Conservation (phyloP, 2,329 filamentous ascomycete species). For the Alternaria sp. region DNA sequence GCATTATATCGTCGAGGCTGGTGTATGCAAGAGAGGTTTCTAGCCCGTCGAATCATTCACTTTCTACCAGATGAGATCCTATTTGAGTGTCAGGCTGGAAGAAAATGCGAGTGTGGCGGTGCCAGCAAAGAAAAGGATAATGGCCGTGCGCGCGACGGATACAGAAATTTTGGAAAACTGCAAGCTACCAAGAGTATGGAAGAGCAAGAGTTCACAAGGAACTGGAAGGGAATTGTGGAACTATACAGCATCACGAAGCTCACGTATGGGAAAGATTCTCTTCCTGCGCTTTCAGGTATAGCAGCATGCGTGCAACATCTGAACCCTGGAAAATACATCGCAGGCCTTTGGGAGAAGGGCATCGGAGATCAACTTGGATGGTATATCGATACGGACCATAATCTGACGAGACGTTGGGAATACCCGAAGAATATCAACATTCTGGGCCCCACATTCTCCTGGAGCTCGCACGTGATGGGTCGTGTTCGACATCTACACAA, state of each 20-base stretch:
- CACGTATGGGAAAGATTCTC: background rate
- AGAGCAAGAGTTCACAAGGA: fast-evolving
- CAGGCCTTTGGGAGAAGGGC: background rate
- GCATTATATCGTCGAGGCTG: too few species aligned
- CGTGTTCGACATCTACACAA: too few species aligned
- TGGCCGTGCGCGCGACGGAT: too few species aligned
- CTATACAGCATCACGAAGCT: background rate
- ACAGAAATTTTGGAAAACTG: background rate
- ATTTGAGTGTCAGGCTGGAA: background rate
- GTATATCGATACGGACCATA: too few species aligned
- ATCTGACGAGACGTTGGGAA: background rate
- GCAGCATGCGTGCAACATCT: background rate
- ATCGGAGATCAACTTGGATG: background rate
- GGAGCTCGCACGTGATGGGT: background rate
- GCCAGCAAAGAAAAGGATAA: too few species aligned
- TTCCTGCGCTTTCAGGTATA: fast-evolving
- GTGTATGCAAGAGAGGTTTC: background rate
- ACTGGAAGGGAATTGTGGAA: background rate
- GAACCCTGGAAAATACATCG: background rate
- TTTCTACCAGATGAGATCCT: background rate
- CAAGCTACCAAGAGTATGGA: background rate
- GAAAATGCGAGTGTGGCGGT: background rate
- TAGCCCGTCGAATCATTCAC: background rate
- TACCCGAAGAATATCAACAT: background rate
- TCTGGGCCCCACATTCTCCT: background rate